Conservation (phyloP, 1,284 basidiomycete genomes). For the Ganoderma leucocontextum region DNA sequence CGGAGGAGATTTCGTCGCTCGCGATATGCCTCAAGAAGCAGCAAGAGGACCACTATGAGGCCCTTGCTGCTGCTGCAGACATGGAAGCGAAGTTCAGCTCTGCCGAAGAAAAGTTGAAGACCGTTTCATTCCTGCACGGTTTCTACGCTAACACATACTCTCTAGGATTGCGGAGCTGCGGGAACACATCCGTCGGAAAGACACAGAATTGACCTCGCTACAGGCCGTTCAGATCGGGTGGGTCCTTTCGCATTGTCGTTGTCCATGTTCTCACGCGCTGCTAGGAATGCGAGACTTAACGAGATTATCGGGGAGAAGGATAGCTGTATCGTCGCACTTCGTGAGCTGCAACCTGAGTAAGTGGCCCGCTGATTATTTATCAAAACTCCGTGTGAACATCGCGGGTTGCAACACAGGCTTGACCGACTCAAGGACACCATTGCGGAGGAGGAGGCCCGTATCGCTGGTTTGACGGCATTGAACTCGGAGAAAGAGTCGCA, state of each 20-base stretch:
- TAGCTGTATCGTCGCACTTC: conserved; percentile 22
- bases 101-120: conserved; percentile 37
- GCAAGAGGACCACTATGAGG: conserved; percentile 29
- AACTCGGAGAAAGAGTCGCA: conserved; percentile 17
- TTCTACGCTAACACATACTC: neutral
- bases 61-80: conserved; percentile 32
- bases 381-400: neutral
- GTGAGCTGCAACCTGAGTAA: conserved; percentile 26
- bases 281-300: conserved; percentile 19
- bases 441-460: conserved; percentile 13
- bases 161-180: conserved; percentile 31
- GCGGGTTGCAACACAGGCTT: conserved; percentile 17
- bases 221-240: conserved; percentile 31
- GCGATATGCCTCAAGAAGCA: conserved; percentile 32
- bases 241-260: neutral
- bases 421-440: neutral
- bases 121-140: too few relatives aligned
- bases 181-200: conserved; percentile 28
- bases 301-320: conserved; percentile 28
- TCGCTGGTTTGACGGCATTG: conserved; percentile 16
- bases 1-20: conserved; percentile 32
- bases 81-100: conserved; percentile 31
- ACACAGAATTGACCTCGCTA: conserved; percentile 30
- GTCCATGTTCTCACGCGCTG: neutral
- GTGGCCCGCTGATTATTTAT: neutral